Conservation (phyloP, 345 rosid genomes). For the Syzygium aqueum region DNA sequence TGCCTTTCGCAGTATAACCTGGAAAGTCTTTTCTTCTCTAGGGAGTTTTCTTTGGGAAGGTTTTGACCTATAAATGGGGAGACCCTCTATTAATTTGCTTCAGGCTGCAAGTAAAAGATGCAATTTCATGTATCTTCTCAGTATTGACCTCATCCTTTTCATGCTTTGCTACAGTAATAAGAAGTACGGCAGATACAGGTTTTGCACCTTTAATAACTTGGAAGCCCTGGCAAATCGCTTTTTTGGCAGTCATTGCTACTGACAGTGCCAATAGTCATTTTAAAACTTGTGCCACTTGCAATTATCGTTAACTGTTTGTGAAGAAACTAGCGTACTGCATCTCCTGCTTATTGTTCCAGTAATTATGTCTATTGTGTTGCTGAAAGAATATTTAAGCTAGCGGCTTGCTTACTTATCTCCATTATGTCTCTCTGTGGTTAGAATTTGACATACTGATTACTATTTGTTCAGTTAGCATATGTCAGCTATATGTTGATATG, state of each 20-base stretch:
- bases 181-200: background rate
- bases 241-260: background rate
- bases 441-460: background rate
- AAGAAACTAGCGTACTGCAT: background rate
- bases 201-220: background rate
- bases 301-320: background rate
- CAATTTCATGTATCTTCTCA: background rate
- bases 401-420: background rate
- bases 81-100: background rate
- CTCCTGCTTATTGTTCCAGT: background rate
- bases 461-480: background rate
- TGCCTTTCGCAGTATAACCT: background rate
- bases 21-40: background rate
- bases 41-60: background rate
- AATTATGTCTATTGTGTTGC: background rate
- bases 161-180: background rate
- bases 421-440: background rate
- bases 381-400: background rate
- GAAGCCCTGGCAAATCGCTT: background rate
- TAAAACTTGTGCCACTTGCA: background rate
- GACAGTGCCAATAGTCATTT: background rate
- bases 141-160: background rate
- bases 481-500: background rate
- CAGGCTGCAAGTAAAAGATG: background rate
- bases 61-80: background rate